Evolutionary conservation across 345 rosid species (phyloP), one percentile per base, ranked within the genome.

Genomic region (Bruguiera parviflora): DNA sequence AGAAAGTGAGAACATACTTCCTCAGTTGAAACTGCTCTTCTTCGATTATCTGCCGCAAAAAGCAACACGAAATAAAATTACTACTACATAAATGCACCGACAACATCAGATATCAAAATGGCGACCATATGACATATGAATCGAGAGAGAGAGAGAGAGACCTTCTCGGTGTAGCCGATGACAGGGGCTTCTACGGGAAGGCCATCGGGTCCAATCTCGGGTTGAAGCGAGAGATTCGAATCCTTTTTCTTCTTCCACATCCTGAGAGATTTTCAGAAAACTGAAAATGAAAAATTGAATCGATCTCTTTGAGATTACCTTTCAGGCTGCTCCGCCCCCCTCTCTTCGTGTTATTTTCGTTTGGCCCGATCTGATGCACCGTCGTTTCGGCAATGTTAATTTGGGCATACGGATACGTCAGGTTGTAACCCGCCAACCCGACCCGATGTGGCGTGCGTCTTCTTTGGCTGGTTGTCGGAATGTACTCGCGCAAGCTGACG

Each of bases 161-260:
- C 96, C 95, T 83, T 89, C 84, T 90, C 97, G 5, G 98, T 96
- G 71, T 92, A 96, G 81, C 96, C 86, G 72, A 92, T 88, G 76
- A 90, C 83, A 8, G 96, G 90, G 64, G 91, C 84, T 85, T 96
- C 97, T 72, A 89, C 75, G 3, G 94, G 68, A 74, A 96, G 84
- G 57, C 98, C 98, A 57, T 90, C 97, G 63, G 98, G 87, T 18
- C 99, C 96, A 80, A 92, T 92, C 90, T 89, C 86, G 27, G 87
- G 83, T 71, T 61, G 80, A 33, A 92, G 82, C 24, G 86, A 79
- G 61, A 88, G 89, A 85, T 85, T 84, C 28, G 82, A 81, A 32
- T 88, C 86, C 92, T 85, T 89, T 73, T 60, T 59, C n/a, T 1
- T 15, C 53, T 59, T 13, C 21, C 20, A 11, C 11, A 64, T 47